phyloP scores from a whole-genome alignment of 257 asterid genomes.

The Plantago elongata region DNA sequence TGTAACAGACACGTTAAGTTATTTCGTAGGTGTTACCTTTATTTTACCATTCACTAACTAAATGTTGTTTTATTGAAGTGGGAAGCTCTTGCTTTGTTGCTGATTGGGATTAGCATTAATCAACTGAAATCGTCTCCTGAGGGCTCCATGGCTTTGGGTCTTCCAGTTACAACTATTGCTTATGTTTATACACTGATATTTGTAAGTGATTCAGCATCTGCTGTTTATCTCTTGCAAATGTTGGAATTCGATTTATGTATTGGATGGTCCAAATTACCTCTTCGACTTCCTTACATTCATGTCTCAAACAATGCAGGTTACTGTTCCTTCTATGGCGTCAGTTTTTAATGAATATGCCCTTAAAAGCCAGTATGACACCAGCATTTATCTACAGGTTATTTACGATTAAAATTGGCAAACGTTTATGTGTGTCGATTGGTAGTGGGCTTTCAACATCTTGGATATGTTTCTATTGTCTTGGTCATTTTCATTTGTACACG shows the following conservation, averaged over 20 bases:
- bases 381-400: conserved; percentile 54
- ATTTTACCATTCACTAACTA: not conserved
- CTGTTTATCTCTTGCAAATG: conserved; percentile 1
- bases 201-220: conserved; percentile 51
- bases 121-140: conserved; percentile 87
- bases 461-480: too few species aligned
- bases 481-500: too few species aligned
- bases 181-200: conserved; percentile 79
- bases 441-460: too few species aligned
- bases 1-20: not conserved
- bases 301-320: conserved; percentile 53
- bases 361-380: conserved; percentile 95
- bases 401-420: too few species aligned
- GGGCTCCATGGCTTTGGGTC: conserved; percentile 73
- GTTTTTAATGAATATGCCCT: conserved; percentile 96
- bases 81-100: conserved; percentile 99
- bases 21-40: not conserved
- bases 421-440: too few species aligned
- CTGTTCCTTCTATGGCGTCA: conserved; percentile 97
- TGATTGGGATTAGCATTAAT: conserved; percentile 89
- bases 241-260: conserved; percentile 9
- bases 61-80: conserved; percentile 45
- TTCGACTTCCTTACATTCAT: conserved; percentile 6
- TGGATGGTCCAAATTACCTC: conserved; percentile 6
- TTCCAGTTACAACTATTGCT: conserved; percentile 80